Evolutionary conservation across 805 yeast genomes (phyloP).

Genomic region (Candida khao-thaluensis): DNA sequence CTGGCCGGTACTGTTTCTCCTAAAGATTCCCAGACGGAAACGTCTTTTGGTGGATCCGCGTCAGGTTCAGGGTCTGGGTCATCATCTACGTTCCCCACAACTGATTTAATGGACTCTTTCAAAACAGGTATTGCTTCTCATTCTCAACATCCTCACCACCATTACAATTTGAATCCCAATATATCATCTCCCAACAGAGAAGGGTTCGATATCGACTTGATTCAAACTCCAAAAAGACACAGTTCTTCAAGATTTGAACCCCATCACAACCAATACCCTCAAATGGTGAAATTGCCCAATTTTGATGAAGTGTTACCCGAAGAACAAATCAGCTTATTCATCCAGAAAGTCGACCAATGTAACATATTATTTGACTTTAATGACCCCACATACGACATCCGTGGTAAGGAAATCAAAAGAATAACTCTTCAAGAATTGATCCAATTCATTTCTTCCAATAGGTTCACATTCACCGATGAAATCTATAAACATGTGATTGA

Average conservation of each 20-base stretch:
- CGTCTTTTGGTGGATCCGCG: neutral
- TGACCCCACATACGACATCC: slow-evolving; percentile 88
- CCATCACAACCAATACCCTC: slow-evolving; percentile 41
- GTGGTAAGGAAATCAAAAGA: slow-evolving; percentile 90
- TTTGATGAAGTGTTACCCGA: slow-evolving; percentile 84
- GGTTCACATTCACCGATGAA: slow-evolving; percentile 85
- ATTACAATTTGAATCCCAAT: slow-evolving; percentile 23
- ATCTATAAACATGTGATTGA: slow-evolving; percentile 84
- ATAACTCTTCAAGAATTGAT: slow-evolving; percentile 84
- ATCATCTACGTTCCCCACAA: neutral
- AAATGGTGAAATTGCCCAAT: slow-evolving; percentile 72
- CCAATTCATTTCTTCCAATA: slow-evolving; percentile 77
- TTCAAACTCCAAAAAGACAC: slow-evolving; percentile 80
- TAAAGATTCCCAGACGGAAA: neutral
- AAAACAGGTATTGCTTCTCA: slow-evolving; percentile 19
- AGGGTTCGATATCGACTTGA: slow-evolving; percentile 72
- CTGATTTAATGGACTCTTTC: slow-evolving; percentile 13
- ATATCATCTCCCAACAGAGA: slow-evolving; percentile 64
- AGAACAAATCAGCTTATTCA: slow-evolving; percentile 74
- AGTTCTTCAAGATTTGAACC: slow-evolving; percentile 91
- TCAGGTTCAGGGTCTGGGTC: neutral
- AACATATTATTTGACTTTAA: slow-evolving; percentile 90
- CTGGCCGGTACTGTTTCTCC: neutral
- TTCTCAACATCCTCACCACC: slow-evolving; percentile 22
- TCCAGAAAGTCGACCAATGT: slow-evolving; percentile 91